Evolutionary conservation across 257 asterid species (phyloP).

Genomic region (Fraxinus americana): DNA sequence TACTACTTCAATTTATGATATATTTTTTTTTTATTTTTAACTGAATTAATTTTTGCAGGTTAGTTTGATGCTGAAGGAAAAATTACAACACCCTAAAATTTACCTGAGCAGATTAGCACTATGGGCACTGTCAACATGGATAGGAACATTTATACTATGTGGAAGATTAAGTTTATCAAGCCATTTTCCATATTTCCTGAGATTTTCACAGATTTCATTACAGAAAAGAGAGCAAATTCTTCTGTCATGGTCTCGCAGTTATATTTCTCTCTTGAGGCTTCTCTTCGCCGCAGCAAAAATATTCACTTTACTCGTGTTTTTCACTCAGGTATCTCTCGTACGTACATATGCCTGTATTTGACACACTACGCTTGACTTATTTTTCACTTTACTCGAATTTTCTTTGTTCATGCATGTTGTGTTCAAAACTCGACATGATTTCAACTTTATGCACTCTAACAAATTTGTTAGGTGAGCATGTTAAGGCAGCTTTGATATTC

Average conservation of each 20-base stretch:
- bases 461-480: too few species aligned
- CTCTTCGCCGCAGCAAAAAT: constrained; percentile 44
- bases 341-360: too few species aligned
- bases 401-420: neutral
- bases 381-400: neutral
- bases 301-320: constrained; percentile 50
- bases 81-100: constrained; percentile 56
- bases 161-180: constrained; percentile 55
- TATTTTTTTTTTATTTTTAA: neutral
- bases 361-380: too few species aligned
- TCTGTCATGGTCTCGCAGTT: constrained; percentile 59
- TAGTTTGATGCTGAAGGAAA: constrained; percentile 40
- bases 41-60: constrained; percentile 33
- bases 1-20: too few species aligned
- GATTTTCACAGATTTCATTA: constrained; percentile 44
- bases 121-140: constrained; percentile 57
- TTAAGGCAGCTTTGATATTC: too few species aligned
- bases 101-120: constrained; percentile 38
- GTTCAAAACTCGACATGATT: too few species aligned
- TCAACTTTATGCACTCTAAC: neutral
- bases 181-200: constrained; percentile 57
- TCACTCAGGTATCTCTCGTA: constrained; percentile 56
- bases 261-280: constrained; percentile 42
- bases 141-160: constrained; percentile 66
- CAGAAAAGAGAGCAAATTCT: constrained; percentile 48